phyloP scores from a whole-genome alignment of 345 rosid species.

The Reutealis trisperma region DNA sequence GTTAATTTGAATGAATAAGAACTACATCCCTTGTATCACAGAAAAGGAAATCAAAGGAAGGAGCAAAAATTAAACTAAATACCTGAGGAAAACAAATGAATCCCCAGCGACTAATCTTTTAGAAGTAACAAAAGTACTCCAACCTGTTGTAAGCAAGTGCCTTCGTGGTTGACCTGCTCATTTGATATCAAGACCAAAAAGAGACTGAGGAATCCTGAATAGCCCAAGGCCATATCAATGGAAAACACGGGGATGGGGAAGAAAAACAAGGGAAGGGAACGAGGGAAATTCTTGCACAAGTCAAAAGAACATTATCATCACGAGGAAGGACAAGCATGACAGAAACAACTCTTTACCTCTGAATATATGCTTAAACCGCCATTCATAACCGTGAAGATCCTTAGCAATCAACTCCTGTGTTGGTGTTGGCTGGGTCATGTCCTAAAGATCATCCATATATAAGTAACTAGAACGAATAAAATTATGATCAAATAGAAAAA shows the following conservation, averaged over 20 bases:
- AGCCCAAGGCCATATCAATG: neutral
- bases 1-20: neutral
- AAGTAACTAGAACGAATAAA: neutral
- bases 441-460: slow-evolving; percentile 39
- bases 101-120: slow-evolving; percentile 92
- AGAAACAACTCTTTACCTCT: slow-evolving; percentile 54
- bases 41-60: neutral
- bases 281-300: neutral
- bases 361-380: slow-evolving; percentile 95
- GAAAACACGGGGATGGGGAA: neutral
- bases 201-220: neutral
- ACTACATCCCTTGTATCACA: neutral
- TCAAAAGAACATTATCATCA: neutral
- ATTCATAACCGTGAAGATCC: slow-evolving; percentile 90
- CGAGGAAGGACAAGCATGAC: neutral
- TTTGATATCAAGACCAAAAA: neutral
- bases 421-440: slow-evolving; percentile 84
- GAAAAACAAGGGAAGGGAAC: neutral
- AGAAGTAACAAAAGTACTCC: slow-evolving; percentile 94
- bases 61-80: slow-evolving; percentile 6
- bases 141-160: slow-evolving; percentile 92
- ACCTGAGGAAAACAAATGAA: slow-evolving; percentile 91
- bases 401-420: slow-evolving; percentile 87
- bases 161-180: slow-evolving; percentile 85
- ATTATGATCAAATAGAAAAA: neutral